A percentile compares a stretch with the other conserved stretches of the same genome.
These are phyloP conservation scores for Syzygium oleosum DNA, from an alignment of 345 rosid genomes.

Conservation along the genomic window DNA sequence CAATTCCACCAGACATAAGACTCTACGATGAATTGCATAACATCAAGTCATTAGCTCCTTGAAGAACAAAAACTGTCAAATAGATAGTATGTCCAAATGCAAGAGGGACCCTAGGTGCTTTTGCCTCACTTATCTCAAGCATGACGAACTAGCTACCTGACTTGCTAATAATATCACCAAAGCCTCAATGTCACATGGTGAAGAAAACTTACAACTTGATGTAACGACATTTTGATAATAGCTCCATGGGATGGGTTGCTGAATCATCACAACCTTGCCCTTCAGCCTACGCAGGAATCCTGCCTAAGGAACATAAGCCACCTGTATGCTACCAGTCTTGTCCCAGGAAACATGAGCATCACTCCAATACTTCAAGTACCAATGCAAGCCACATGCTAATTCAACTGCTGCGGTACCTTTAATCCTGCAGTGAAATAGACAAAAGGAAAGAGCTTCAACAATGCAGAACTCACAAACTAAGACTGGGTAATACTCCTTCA, in stretches of 20 bases:
- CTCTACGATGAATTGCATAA: conserved; percentile 33
- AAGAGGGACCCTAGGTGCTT: not conserved
- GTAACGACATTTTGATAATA: conserved; percentile 97
- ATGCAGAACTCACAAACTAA: not conserved
- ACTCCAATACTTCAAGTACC: conserved; percentile 83
- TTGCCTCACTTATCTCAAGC: not conserved
- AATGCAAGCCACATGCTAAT: conserved; percentile 82
- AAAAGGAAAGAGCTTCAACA: not conserved
- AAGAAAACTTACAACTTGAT: conserved; percentile 63
- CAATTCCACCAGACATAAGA: conserved; percentile 96
- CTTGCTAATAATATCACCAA: not conserved
- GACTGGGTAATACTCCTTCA: too few species aligned
- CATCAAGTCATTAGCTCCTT: not conserved
- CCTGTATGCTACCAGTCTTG: conserved; percentile 84
- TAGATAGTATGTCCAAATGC: not conserved
- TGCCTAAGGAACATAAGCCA: conserved; percentile 61
- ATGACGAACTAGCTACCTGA: not conserved
- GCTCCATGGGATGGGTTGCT: conserved; percentile 88
- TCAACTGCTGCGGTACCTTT: conserved; percentile 85
- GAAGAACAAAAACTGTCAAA: not conserved
- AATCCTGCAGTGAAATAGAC: conserved; percentile 30
- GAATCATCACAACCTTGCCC: conserved; percentile 52
- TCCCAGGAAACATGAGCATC: conserved; percentile 93
- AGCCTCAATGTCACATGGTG: not conserved
- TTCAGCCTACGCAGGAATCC: conserved; percentile 63